Evolutionary conservation across 768 basidiomycete species (phyloP), one percentile per base, ranked within the genome.

Genomic region (Gautieria morchelliformis): DNA sequence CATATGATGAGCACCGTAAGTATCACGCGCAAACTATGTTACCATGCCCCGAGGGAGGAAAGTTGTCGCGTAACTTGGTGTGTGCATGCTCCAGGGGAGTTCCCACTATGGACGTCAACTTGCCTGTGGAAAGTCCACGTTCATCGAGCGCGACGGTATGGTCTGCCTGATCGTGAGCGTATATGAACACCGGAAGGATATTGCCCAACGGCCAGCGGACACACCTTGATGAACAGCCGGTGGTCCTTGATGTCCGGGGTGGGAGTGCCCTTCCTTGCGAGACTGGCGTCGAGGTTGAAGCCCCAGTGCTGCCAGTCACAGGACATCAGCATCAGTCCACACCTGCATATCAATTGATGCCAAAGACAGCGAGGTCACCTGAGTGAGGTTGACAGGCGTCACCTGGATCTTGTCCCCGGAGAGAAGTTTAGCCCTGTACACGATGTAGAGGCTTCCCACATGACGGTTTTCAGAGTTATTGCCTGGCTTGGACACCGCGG

Each of bases 241-340:
- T 78, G 85, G 40, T 78, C 72, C 63, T 79, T 75, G 41, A 89
- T 75, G 27, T 73, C 73, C 32, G 79, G 68, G 15, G 71, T 66
- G 35, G 78, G 75, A 3, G 68, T 63, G 6, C 70, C 74, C 22
- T 57, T 57, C 7, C 69, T 65, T 41, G 72, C 65, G 42, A 84
- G 70, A 63, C 85, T 87, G 1, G 84, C 86, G 35, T 87, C 83
- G 11, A 89, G 77, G 64, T 89, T 89, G 73, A 88, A 89, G 30
- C 87, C 87, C 85, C 86, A 89, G 67, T 89, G 87, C 85, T 89
- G 58, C 49, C 32, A 45, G 40, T 40, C 48, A 50, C 11, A 19
- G 11, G 48, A 15, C 19, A 39, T 33, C 11, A 46, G 24, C 39
- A 59, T 30, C 47, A 55, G 45, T 59, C 40, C n/a, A 56, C 47